Conservation (phyloP, 495 filamentous ascomycete genomes). For the Pyrenula aspistea region DNA sequence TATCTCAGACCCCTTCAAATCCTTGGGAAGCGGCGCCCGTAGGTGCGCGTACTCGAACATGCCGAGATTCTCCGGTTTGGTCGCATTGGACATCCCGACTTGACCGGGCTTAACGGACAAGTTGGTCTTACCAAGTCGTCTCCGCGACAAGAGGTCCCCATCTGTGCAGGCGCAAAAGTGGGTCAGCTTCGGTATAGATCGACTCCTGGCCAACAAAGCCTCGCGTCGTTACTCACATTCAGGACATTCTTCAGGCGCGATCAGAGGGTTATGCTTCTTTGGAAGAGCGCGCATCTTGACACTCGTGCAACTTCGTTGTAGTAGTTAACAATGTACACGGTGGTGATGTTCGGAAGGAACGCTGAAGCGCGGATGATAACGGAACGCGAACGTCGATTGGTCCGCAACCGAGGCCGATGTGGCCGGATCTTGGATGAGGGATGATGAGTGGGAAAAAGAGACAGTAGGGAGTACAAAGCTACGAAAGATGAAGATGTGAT, state of each 20-base stretch:
- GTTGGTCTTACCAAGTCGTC: constrained; percentile 85
- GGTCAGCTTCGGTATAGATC: constrained; percentile 2
- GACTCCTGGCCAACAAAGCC: too few relatives aligned
- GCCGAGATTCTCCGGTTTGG: constrained; percentile 58
- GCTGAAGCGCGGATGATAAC: not conserved
- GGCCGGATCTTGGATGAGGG: not conserved
- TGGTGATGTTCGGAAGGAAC: too few relatives aligned
- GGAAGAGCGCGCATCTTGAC: constrained; percentile 60
- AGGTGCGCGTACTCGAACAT: constrained; percentile 94
- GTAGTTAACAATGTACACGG: too few relatives aligned
- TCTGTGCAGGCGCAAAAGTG: constrained; percentile 34
- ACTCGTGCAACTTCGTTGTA: constrained; percentile 8
- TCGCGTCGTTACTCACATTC: constrained; percentile 47
- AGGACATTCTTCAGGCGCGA: constrained; percentile 60
- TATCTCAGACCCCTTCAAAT: constrained; percentile 77
- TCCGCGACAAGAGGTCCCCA: constrained; percentile 68
- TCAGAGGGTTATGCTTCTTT: constrained; percentile 60
- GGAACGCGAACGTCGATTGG: not conserved
- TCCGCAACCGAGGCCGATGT: not conserved
- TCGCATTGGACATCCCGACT: constrained; percentile 51
- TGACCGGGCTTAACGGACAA: constrained; percentile 66
- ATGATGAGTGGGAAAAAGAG: not conserved
- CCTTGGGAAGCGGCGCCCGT: constrained; percentile 77
- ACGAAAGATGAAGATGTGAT: not conserved
- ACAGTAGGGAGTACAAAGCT: not conserved